Base-by-base conservation (phyloP, 2,329 filamentous ascomycete genomes). In the Epichloe aotearoae region DNA sequence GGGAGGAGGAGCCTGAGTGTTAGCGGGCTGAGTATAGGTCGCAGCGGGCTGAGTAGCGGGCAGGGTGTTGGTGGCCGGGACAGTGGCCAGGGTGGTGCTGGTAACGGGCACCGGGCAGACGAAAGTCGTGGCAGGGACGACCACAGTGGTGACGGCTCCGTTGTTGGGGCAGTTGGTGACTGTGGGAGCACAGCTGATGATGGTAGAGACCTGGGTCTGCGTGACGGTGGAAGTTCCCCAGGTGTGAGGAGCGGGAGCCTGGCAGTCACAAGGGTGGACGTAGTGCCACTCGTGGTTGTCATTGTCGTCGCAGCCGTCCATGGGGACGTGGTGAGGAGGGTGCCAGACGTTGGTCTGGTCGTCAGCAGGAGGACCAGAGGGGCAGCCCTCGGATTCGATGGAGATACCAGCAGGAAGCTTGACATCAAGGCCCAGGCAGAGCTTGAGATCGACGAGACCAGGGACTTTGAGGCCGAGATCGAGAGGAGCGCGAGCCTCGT, bases 221-320 rank as follows among this genome's bases (percentile, higher is more conserved):
- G 63, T 70, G 58, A 72, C 57, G 54, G 69, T 73, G 62, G 65
- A 69, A 38, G 67, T 71, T 26, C 64, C 66, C 67, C 67, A 72
- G 54, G 61, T 59, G 56, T 65, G 61, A 43, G 60, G 52, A 40
- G 57, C 55, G 49, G 39, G 40, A 11, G 42, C 48, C 50, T 53
- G 51, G 50, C 55, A 58, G 52, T 58, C 55, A 53, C 63, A 63
- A 40, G 61, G 61, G 53, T 64, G 63, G 40, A 66, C 64, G 54
- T 59, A 69, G 56, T 70, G 66, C 66, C 67, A 69, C 30, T 56
- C 58, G 36, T 61, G 41, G 17, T 58, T 55, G 34, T 53, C 55
- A 44, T 61, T 54, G 52, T 60, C 54, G 52, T 68, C 64, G 52
- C 67, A 69, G 52, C 57, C 60, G 49, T 69, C 66, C 30, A 69